phyloP scores from a whole-genome alignment of 306 rosid genomes.

The Cicer judaicum region DNA sequence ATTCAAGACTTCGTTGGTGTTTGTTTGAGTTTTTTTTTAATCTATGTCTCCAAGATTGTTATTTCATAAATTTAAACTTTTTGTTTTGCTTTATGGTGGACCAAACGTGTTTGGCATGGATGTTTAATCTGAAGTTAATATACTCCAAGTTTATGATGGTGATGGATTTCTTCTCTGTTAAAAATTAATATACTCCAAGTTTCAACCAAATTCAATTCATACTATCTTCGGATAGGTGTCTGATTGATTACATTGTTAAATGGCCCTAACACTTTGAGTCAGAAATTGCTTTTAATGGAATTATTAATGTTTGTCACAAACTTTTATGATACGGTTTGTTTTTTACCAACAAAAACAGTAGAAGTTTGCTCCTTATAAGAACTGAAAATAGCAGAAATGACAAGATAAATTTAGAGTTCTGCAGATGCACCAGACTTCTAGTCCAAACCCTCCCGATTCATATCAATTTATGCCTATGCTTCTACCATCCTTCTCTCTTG shows the following conservation, averaged over 20 bases:
- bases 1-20: neutral
- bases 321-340: neutral
- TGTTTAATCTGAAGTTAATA: neutral
- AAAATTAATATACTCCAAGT: neutral
- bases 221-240: neutral
- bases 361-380: slow-evolving; percentile 6
- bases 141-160: slow-evolving; percentile 1
- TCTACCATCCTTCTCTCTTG: neutral
- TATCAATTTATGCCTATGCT: slow-evolving; percentile 7
- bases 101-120: slow-evolving; percentile 13
- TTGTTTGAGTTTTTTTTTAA: slow-evolving; percentile 11
- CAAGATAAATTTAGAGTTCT: neutral
- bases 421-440: neutral
- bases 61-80: neutral
- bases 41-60: neutral
- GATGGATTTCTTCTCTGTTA: slow-evolving; percentile 15
- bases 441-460: neutral
- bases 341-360: neutral
- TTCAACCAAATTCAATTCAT: neutral
- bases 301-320: slow-evolving; percentile 5
- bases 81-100: slow-evolving; percentile 15
- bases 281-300: neutral
- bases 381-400: slow-evolving; percentile 3
- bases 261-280: neutral
- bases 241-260: slow-evolving; percentile 23